phyloP scores from a whole-genome alignment of 2,329 filamentous ascomycete species.

The Cucurbitaria berberidis region DNA sequence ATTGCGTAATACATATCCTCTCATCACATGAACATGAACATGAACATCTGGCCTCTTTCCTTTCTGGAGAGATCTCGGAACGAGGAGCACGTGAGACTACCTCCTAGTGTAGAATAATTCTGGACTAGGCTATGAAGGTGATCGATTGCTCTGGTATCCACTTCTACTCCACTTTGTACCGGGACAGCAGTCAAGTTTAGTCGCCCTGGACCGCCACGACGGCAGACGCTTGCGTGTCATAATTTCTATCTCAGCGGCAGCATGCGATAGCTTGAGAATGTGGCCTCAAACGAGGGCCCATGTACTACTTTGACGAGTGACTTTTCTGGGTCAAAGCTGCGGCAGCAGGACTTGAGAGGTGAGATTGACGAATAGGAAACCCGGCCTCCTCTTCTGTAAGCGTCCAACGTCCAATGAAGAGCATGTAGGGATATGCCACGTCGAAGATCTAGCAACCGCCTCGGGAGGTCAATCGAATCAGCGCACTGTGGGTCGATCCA shows the following conservation, averaged over 20 bases:
- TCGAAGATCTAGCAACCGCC: conserved; percentile 27
- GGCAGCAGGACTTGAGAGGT: background rate
- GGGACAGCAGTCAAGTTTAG: conserved; percentile 8
- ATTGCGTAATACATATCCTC: conserved; percentile 24
- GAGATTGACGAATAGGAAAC: conserved; percentile 22
- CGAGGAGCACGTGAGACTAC: background rate
- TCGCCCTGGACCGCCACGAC: conserved; percentile 12
- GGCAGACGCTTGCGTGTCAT: background rate
- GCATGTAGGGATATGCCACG: conserved; percentile 23
- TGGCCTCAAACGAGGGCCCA: conserved; percentile 5
- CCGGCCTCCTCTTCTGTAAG: conserved; percentile 12
- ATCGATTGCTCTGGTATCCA: conserved; percentile 21
- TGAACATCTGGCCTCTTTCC: background rate
- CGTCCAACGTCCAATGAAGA: conserved; percentile 24
- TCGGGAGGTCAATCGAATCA: conserved; percentile 27
- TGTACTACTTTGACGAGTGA: conserved; percentile 5
- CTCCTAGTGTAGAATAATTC: background rate
- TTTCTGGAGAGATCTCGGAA: background rate
- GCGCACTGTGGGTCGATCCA: conserved; percentile 23
- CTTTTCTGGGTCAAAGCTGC: conserved; percentile 1
- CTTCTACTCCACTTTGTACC: conserved; percentile 15
- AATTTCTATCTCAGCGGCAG: conserved; percentile 11
- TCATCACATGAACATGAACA: background rate
- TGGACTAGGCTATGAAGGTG: conserved; percentile 19
- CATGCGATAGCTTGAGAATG: conserved; percentile 8